phyloP scores from a whole-genome alignment of 495 filamentous ascomycete species.

The Pyrenula massariospora region DNA sequence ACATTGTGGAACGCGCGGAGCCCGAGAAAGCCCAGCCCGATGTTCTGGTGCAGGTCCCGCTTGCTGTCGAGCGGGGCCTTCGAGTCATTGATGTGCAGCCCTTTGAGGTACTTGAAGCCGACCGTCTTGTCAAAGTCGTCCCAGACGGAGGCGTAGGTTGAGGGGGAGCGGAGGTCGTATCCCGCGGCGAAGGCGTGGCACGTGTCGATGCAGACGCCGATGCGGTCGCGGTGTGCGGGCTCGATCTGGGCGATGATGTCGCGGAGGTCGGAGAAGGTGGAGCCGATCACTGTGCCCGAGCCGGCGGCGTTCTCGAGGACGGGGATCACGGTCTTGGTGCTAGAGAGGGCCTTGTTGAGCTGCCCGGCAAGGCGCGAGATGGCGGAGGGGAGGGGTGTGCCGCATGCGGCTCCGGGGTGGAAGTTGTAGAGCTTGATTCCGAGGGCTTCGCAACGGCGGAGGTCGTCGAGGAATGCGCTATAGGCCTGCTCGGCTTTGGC shows the following conservation, averaged over 20 bases:
- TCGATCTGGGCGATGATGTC: conserved; percentile 66
- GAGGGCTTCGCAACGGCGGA: conserved; percentile 76
- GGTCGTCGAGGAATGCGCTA: conserved; percentile 74
- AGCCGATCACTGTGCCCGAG: conserved; percentile 75
- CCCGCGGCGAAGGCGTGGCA: conserved; percentile 92
- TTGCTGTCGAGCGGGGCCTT: conserved; percentile 72
- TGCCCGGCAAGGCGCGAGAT: conserved; percentile 66
- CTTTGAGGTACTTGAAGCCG: conserved; percentile 66
- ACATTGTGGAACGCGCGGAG: conserved; percentile 82
- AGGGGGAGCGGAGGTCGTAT: conserved; percentile 72
- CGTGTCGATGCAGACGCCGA: conserved; percentile 93
- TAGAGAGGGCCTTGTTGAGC: conserved; percentile 68
- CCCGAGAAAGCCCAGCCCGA: conserved; percentile 85
- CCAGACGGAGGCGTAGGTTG: conserved; percentile 62
- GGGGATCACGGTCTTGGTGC: conserved; percentile 63
- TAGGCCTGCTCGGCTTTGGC: conserved; percentile 81
- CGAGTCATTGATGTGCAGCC: conserved; percentile 86
- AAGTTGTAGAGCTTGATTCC: conserved; percentile 93
- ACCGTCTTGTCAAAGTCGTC: conserved; percentile 67
- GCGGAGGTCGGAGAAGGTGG: conserved; percentile 69
- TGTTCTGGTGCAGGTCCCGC: conserved; percentile 85
- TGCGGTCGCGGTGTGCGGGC: conserved; percentile 61
- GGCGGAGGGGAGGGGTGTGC: conserved; percentile 50
- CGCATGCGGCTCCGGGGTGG: conserved; percentile 76
- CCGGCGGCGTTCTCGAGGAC: conserved; percentile 95